A percentile compares a stretch with the other conserved stretches of the same genome.
These are phyloP conservation scores for Acanthamoeba royreba DNA, from an alignment of 208 protist species.

Conservation along the genomic window DNA sequence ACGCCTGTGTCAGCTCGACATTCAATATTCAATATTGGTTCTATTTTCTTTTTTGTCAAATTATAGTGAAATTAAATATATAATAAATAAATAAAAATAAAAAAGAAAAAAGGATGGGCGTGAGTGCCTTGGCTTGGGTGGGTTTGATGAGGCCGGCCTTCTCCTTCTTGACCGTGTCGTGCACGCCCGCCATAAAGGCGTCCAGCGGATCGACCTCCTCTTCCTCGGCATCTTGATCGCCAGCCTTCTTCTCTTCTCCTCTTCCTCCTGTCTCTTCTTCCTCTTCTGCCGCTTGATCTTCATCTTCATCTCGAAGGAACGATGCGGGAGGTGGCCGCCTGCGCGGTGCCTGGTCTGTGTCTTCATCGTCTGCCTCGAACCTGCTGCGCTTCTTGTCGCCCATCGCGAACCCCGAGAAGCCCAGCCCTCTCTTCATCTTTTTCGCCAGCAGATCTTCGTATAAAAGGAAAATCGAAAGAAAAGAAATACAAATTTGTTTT, in stretches of 20 bases:
- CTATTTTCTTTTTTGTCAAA: too few relatives aligned
- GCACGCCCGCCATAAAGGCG: conserved; percentile 60
- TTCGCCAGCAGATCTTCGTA: too few relatives aligned
- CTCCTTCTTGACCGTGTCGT: conserved; percentile 37
- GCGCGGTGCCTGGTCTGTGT: not conserved
- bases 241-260: not conserved
- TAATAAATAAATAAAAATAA: not conserved
- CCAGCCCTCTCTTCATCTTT: not conserved
- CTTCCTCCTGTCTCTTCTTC: not conserved
- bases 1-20: too few relatives aligned
- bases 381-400: not conserved
- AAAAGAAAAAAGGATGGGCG: not conserved
- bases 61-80: too few relatives aligned
- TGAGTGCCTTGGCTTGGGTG: not conserved
- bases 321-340: not conserved
- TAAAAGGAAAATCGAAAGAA: too few relatives aligned
- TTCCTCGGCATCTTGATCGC: not conserved
- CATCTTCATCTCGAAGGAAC: not conserved
- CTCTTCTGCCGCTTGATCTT: not conserved
- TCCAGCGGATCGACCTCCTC: conserved; percentile 64
- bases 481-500: too few relatives aligned
- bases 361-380: not conserved
- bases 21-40: too few relatives aligned
- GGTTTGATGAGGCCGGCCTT: not conserved
- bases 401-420: not conserved